These are phyloP conservation scores for Daphne laureola DNA, from an alignment of 441 rosid species.

Conservation along the genomic window DNA sequence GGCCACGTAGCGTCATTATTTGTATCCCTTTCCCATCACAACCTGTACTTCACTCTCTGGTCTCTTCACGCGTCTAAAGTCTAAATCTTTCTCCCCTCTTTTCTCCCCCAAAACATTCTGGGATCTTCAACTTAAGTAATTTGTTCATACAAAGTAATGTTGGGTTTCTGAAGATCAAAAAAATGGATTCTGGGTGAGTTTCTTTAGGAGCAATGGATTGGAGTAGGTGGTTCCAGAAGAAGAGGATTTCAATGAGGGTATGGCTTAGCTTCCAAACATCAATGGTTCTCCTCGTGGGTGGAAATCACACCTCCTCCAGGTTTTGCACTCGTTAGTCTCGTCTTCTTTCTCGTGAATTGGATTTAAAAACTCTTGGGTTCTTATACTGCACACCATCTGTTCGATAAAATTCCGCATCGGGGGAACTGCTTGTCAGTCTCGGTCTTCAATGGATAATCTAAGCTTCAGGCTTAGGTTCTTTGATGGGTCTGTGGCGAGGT, in stretches of 20 bases:
- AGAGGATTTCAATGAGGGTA: constrained; percentile 34
- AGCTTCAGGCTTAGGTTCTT: constrained; percentile 18
- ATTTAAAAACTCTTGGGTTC: constrained; percentile 6
- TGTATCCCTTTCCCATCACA: no score
- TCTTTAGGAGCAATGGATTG: constrained; percentile 18
- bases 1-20: no score
- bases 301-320: constrained; percentile 87
- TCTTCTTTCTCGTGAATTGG: constrained; percentile 1
- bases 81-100: no score
- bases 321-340: constrained; percentile 63
- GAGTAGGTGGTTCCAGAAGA: constrained; percentile 27
- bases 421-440: constrained; percentile 3
- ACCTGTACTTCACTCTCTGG: no score
- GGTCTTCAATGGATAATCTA: constrained; percentile 14
- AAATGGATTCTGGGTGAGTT: constrained; percentile 6
- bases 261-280: constrained; percentile 49
- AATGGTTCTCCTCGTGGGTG: constrained; percentile 77
- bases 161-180: not conserved
- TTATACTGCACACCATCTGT: not conserved
- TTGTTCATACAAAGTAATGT: constrained; percentile 4
- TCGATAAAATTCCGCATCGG: not conserved
- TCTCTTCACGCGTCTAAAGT: no score
- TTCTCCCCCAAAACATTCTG: not conserved
- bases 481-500: constrained; percentile 33
- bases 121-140: no score